These are phyloP conservation scores for Kregervanrija delftensis DNA, from an alignment of 805 yeast genomes.

Conservation along the genomic window DNA sequence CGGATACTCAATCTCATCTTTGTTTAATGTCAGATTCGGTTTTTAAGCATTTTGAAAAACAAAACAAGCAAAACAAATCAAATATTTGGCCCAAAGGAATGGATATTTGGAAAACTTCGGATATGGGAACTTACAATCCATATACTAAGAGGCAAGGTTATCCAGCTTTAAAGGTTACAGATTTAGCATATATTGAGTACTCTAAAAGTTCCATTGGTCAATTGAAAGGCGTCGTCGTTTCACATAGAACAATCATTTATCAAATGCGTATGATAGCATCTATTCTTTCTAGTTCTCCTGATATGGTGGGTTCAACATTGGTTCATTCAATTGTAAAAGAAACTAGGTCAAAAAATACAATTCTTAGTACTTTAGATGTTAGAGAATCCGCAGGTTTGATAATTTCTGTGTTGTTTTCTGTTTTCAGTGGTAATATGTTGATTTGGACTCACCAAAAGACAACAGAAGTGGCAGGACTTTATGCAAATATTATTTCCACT, in stretches of 20 bases:
- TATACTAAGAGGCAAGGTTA: slow-evolving; percentile 45
- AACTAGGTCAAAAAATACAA: slow-evolving; percentile 42
- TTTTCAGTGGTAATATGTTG: slow-evolving; percentile 77
- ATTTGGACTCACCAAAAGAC: slow-evolving; percentile 73
- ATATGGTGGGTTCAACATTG: slow-evolving; percentile 26
- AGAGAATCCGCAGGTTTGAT: slow-evolving; percentile 83
- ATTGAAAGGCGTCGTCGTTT: slow-evolving; percentile 85
- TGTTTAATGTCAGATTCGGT: slow-evolving; percentile 79
- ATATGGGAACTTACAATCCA: slow-evolving; percentile 66
- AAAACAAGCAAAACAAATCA: slow-evolving; percentile 29
- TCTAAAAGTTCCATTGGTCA: slow-evolving; percentile 88
- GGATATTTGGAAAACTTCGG: slow-evolving; percentile 76
- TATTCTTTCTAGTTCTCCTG: slow-evolving; percentile 58
- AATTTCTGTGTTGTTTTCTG: slow-evolving; percentile 69
- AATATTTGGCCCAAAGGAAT: slow-evolving; percentile 64
- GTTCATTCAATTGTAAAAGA: slow-evolving; percentile 48
- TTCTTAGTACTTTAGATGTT: slow-evolving; percentile 59
- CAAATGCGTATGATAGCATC: slow-evolving; percentile 76
- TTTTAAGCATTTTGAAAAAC: slow-evolving; percentile 64
- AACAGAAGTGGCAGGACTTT: slow-evolving; percentile 76
- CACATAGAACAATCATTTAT: slow-evolving; percentile 80
- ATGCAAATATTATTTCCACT: slow-evolving; percentile 71
- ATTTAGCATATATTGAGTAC: slow-evolving; percentile 89
- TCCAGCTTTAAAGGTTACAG: slow-evolving; percentile 68
- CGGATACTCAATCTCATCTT: slow-evolving; percentile 66